Evolutionary conservation across 2,329 filamentous ascomycete genomes (phyloP), one percentile per base, ranked within the genome.

Genomic region (Xylariaceae sp.): DNA sequence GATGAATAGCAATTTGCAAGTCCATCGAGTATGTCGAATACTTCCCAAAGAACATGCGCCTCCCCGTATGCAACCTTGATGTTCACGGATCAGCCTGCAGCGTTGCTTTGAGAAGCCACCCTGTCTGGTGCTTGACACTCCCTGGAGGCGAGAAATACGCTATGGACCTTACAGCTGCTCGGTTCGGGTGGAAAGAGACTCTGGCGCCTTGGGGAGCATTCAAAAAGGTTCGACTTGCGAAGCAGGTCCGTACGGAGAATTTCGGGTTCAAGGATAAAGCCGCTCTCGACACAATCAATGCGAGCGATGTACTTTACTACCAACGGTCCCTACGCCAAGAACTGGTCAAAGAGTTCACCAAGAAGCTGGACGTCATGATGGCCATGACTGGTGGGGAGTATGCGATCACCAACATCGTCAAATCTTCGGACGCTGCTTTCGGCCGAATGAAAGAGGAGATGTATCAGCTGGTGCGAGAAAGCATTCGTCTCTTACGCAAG

Each of bases 171-270:
- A 41, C 40, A 2, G 41, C 12, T 3, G 29, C 41, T n/a, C 44
- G 47, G 17, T 39, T 49, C 32, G 51, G 51, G 16, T 54, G 49
- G 49, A 33, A 34, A 11, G 51, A 54, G 27, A 38, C 21, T 8
- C 35, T 54, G 8, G 36, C 44, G 3, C 51, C 51, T 11, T 54
- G 44, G 43, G 6, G 5, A 16, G 22, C 36, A 8, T 53, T 44
- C 42, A 5, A 7, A 5, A 21, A 34, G 5, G 16, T 52, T 20
- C 41, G 49, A 40, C 16, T 16, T 22, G 12, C 6, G 17, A n/a
- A 5, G n/a, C 16, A n/a, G 8, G 3, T 14, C 20, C 25, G 8
- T 11, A 14, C 29, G 2, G 35, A 29, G 7, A 4, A 14, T 10
- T 36, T 17, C 27, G 12, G 12, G 7, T 16, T 14, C 7, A 12